phyloP scores from a whole-genome alignment of 805 yeast genomes.

The Teunomyces lycoperdinae region DNA sequence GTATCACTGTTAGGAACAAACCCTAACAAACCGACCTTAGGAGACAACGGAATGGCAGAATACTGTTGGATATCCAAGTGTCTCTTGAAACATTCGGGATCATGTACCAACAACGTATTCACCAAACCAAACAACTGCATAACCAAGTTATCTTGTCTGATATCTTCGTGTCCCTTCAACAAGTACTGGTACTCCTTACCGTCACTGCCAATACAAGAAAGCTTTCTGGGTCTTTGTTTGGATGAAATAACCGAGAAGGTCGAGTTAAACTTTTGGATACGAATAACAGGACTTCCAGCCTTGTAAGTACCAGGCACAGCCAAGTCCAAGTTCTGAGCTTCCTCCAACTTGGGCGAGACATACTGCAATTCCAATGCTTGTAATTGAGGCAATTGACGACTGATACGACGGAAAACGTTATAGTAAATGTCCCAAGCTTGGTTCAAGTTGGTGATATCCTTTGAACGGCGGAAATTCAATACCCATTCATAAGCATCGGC shows the following conservation, averaged over 20 bases:
- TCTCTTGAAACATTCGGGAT: conserved; percentile 93
- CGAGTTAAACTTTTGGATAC: conserved; percentile 76
- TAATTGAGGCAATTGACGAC: conserved; percentile 83
- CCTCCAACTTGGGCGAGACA: conserved; percentile 86
- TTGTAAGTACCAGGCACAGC: conserved; percentile 94
- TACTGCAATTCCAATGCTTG: conserved; percentile 86
- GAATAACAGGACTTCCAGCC: conserved; percentile 75
- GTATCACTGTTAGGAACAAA: conserved; percentile 99
- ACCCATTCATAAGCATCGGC: conserved; percentile 95
- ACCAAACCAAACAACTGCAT: conserved; percentile 97
- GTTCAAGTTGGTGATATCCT: conserved; percentile 82
- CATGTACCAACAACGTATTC: conserved; percentile 82
- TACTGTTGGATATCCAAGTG: conserved; percentile 90
- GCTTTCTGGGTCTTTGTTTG: conserved; percentile 90
- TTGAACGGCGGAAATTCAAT: conserved; percentile 75
- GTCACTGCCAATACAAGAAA: conserved; percentile 80
- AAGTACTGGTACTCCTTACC: conserved; percentile 84
- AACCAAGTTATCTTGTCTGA: conserved; percentile 93
- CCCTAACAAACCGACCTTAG: conserved; percentile 92
- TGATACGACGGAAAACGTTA: conserved; percentile 86
- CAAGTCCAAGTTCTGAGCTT: conserved; percentile 73
- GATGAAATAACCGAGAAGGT: conserved; percentile 85
- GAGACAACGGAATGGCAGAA: conserved; percentile 94
- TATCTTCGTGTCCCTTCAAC: conserved; percentile 96
- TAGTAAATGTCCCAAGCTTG: conserved; percentile 99